These are phyloP conservation scores for Herpotrichia juniperi DNA, from an alignment of 2,329 filamentous ascomycete genomes.

Conservation along the genomic window DNA sequence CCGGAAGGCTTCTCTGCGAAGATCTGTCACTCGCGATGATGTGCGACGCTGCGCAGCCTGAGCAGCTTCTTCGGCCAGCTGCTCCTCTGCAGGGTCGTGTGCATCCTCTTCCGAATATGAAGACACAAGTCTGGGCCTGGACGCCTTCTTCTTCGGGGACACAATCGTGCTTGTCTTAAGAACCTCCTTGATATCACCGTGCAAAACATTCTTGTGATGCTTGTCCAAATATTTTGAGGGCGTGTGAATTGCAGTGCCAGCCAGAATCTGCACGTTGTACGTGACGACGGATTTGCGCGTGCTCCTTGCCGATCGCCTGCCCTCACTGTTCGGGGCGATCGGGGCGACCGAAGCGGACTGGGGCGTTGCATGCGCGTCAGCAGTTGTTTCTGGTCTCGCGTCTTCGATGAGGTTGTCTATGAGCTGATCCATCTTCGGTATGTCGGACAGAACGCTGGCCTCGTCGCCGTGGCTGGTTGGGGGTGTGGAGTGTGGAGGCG, in stretches of 20 bases:
- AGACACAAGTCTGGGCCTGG: constrained; percentile 15
- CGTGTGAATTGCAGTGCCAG: constrained; percentile 67
- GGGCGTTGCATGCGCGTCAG: constrained; percentile 19
- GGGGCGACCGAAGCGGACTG: constrained; percentile 21
- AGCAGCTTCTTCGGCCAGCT: constrained; percentile 38
- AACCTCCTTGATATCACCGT: constrained; percentile 30
- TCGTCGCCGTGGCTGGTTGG: constrained; percentile 70
- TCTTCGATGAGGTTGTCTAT: constrained; percentile 28
- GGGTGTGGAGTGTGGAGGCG: constrained; percentile 64
- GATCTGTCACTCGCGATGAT: constrained; percentile 38
- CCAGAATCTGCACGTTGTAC: constrained; percentile 71
- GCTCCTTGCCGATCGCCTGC: constrained; percentile 51
- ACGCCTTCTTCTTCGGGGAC: constrained; percentile 25
- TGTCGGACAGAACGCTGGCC: constrained; percentile 59
- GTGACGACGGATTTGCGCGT: constrained; percentile 64
- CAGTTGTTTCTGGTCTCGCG: constrained; percentile 15
- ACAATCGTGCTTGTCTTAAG: constrained; percentile 17
- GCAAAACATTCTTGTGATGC: constrained; percentile 44
- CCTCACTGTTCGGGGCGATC: constrained; percentile 24
- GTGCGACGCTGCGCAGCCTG: constrained; percentile 41
- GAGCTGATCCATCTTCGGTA: constrained; percentile 34
- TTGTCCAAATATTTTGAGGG: constrained; percentile 50
- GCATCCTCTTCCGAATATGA: constrained; percentile 9
- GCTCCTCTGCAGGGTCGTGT: constrained; percentile 35
- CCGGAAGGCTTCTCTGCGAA: constrained; percentile 39